A percentile compares a stretch with the other conserved stretches of the same genome.
Conservation (phyloP, 352 stramenopile species). For the Phytopythium cucurbitacearum region DNA sequence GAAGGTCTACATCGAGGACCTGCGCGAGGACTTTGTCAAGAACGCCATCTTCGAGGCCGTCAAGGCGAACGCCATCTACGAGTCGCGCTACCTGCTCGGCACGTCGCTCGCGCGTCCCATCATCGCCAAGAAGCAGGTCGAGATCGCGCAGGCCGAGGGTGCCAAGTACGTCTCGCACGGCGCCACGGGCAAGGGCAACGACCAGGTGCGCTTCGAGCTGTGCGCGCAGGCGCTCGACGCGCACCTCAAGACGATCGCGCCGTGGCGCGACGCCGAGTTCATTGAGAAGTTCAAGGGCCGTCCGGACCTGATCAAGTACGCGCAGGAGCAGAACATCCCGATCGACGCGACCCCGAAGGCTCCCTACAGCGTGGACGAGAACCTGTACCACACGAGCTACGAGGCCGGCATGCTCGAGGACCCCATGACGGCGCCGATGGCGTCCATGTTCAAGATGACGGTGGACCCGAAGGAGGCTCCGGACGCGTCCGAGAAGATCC, state of each 20-base stretch:
- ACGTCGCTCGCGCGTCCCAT: constrained; percentile 97
- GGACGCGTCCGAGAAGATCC: constrained; percentile 87
- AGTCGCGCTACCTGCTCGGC: constrained; percentile 95
- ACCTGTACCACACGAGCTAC: constrained; percentile 99
- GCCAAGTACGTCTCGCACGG: constrained; percentile 95
- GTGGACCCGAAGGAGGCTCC: constrained; percentile 93
- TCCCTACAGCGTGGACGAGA: constrained; percentile 98
- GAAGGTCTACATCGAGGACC: constrained; percentile 94
- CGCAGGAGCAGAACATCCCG: constrained; percentile 95
- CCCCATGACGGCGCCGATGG: constrained; percentile 89
- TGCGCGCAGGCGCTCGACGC: constrained; percentile 96
- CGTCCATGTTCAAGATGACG: constrained; percentile 99
- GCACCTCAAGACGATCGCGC: constrained; percentile 94
- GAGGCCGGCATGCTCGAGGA: constrained; percentile 96
- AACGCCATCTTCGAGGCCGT: constrained; percentile 93
- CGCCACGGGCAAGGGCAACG: constrained; percentile 98
- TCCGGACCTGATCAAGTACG: constrained; percentile 96
- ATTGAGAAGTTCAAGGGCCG: constrained; percentile 98
- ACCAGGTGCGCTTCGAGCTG: constrained; percentile 99
- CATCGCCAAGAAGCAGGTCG: constrained; percentile 97
- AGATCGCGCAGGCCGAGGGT: constrained; percentile 90
- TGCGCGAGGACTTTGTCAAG: constrained; percentile 96
- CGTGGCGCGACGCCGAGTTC: constrained; percentile 97
- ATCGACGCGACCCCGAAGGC: constrained; percentile 96
- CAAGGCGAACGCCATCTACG: constrained; percentile 98